These are phyloP conservation scores for Volvariella surrecta DNA, from an alignment of 1,284 basidiomycete species.

Conservation along the genomic window DNA sequence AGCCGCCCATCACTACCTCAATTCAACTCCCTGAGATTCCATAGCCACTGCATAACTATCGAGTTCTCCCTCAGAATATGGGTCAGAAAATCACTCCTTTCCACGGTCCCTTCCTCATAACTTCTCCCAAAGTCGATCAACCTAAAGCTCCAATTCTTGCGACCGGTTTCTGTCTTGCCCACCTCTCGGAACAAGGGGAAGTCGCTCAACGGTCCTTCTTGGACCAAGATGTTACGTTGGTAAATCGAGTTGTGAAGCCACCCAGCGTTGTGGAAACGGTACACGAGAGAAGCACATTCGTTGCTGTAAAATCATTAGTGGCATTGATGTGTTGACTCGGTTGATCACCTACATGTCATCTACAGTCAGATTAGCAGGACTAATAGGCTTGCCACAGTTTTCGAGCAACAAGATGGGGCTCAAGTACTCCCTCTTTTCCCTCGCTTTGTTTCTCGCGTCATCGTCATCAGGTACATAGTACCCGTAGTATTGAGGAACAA, in stretches of 20 bases:
- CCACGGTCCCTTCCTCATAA: constrained; percentile 7
- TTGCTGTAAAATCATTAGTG: too few relatives aligned
- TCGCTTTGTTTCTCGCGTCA: background rate
- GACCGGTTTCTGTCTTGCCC: constrained; percentile 14
- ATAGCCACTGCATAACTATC: too few relatives aligned
- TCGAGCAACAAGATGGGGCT: constrained; percentile 44
- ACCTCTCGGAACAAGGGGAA: constrained; percentile 19
- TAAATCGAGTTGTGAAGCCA: constrained; percentile 35
- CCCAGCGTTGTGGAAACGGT: constrained; percentile 29
- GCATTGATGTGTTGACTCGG: too few relatives aligned
- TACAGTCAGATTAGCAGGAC: constrained; percentile 17
- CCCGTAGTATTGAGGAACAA: constrained; percentile 48
- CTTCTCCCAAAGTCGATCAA: constrained; percentile 42
- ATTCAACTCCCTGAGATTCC: too few relatives aligned
- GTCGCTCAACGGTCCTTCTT: constrained; percentile 32
- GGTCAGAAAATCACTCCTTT: too few relatives aligned
- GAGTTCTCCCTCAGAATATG: too few relatives aligned
- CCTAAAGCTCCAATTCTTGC: constrained; percentile 30
- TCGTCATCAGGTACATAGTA: constrained; percentile 31
- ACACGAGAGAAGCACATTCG: constrained; percentile 33
- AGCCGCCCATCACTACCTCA: too few relatives aligned
- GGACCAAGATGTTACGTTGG: constrained; percentile 36
- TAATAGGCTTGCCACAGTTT: constrained; percentile 34
- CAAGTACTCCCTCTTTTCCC: constrained; percentile 16
- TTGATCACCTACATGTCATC: constrained; percentile 29